Evolutionary conservation across 495 filamentous ascomycete species (phyloP), one percentile per base, ranked within the genome.

Genomic region (Trichoderma gamsii): DNA sequence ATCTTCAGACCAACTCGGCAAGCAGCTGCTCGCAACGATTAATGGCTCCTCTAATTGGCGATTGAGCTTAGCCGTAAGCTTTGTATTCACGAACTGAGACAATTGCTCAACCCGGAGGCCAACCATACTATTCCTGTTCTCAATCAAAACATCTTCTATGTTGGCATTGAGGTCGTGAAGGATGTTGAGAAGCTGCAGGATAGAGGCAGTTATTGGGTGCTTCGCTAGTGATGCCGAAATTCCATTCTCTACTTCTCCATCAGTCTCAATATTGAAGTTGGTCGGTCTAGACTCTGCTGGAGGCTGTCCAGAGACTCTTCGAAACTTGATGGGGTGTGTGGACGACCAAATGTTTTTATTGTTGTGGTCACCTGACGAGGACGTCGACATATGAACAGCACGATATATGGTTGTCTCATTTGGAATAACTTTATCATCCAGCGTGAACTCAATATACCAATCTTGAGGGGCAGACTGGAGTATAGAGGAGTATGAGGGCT

Each of bases 11-110:
- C 95, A 99, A 75, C 85, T 91, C 9, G 95, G 95, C 65, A 99
- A 85, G 74, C 96, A 99, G 72, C 92, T 96, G 78, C 96, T 98
- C 2, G 96, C 96, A 25, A 99, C 95, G 70, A 99, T 97, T 52
- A 99, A 81, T n/a, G 95, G 95, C 79, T 99, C 95, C 76, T 99
- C 95, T 49, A 99, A 79, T 74, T 99, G 95, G 41, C 95, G 88
- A 72, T 99, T 99, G 52, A 99, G 84, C 78, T 99, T 99, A n/a
- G 95, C 95, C 2, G 95, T 99, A 64, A 99, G 85, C 78, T 99
- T 99, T 0, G 94, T 97, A 73, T 99, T 99, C 77, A 99, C 95
- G 73, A 99, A 98, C 72, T 98, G 96, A 13, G 94, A 89, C 51
- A 97, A 75, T 7, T 94, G 91, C 77, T 98, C 95, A 12, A 43